A percentile compares a stretch with the other conserved stretches of the same genome.
Evolutionary conservation across 768 basidiomycete genomes (phyloP).

Genomic region (Tephrocybe sp.): DNA sequence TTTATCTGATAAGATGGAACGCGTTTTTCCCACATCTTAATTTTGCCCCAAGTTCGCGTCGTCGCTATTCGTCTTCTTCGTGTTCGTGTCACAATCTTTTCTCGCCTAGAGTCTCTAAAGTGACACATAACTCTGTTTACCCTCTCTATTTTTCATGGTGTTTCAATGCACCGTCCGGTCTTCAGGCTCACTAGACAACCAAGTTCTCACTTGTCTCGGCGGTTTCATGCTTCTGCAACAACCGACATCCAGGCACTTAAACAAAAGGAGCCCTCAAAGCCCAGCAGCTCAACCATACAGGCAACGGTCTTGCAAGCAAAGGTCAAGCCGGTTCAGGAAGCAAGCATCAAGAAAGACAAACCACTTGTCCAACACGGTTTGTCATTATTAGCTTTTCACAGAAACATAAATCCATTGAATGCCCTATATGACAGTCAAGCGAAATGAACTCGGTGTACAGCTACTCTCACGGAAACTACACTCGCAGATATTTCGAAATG

Average conservation of each 20-base stretch:
- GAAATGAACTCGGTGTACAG: constrained; percentile 92
- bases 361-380: constrained; percentile 10
- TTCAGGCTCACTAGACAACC: constrained; percentile 18
- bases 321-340: constrained; percentile 2
- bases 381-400: constrained; percentile 2
- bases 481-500: constrained; percentile 74
- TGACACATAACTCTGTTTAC: neutral
- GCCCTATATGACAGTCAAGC: constrained; percentile 43
- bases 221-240: constrained; percentile 27
- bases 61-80: neutral
- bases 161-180: constrained; percentile 22
- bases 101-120: neutral
- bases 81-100: neutral
- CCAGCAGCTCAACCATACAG: constrained; percentile 2
- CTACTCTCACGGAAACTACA: constrained; percentile 82
- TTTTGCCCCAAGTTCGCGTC: neutral
- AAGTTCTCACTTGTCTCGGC: constrained; percentile 29
- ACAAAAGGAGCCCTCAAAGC: constrained; percentile 12
- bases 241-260: constrained; percentile 19
- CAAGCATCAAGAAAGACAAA: constrained; percentile 4
- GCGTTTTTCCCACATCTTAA: constrained; percentile 5
- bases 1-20: constrained; percentile 18
- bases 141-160: constrained; percentile 15
- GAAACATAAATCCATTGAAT: neutral
- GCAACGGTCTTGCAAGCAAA: neutral